Evolutionary conservation across 179 eudicot genomes (phyloP).

Genomic region (Gypsophila paniculata): DNA sequence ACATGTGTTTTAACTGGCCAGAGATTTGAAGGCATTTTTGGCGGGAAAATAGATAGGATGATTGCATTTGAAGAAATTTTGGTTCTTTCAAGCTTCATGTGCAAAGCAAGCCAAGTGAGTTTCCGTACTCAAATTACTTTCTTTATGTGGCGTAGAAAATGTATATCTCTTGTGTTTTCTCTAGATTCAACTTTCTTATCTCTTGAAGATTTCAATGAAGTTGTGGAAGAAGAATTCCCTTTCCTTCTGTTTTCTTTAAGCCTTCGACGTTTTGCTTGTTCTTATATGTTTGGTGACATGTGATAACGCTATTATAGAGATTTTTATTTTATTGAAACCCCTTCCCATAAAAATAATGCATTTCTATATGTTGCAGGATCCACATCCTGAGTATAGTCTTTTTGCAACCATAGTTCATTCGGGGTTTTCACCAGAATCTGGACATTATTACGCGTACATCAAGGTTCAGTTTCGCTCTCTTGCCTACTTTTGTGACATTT

Average conservation of each 20-base stretch:
- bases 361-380: conserved; percentile 58
- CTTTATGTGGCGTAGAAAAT: neutral
- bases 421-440: conserved; percentile 89
- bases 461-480: conserved; percentile 47
- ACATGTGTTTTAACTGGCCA: conserved; percentile 29
- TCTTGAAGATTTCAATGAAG: neutral
- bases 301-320: neutral
- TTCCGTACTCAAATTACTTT: neutral
- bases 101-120: conserved; percentile 81
- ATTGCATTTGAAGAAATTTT: conserved; percentile 79
- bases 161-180: neutral
- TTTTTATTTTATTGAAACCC: neutral
- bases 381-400: conserved; percentile 76
- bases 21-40: conserved; percentile 91
- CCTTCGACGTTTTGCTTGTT: neutral
- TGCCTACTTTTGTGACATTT: conserved; percentile 6
- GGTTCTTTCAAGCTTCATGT: conserved; percentile 88
- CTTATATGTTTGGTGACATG: neutral
- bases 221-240: neutral
- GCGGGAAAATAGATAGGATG: conserved; percentile 79
- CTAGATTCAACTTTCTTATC: conserved; percentile 1
- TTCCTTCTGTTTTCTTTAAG: neutral
- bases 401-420: conserved; percentile 95
- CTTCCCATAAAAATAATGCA: neutral
- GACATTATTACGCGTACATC: conserved; percentile 92